Base-by-base conservation (phyloP, 768 basidiomycete genomes). In the Collybia sp. region DNA sequence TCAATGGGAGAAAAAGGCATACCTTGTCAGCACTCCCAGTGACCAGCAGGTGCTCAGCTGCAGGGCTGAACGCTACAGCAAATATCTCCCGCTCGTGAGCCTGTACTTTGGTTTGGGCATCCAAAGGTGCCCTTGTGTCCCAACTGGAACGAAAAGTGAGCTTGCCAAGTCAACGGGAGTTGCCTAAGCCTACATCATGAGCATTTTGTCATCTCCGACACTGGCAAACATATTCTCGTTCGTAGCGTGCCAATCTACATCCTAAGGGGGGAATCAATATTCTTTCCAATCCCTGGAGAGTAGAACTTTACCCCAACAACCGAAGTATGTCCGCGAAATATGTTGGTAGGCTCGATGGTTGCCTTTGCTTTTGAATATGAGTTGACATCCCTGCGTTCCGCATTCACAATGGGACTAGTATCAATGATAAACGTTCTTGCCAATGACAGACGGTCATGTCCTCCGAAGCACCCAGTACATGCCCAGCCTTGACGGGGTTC, bases 21-120 rank as follows among this genome's bases (percentile, higher is more conserved):
- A 93, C 93, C 74, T 95, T 91, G 70, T 99, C 96, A 12, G 89
- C 85, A 43, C 93, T 93, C 4, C 91, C 95, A 0, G 95, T 98
- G 11, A 98, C 69, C 4, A 97, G 64, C 9, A 97, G 76, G 56
- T 85, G 78, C 41, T 88, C 83, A 37, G 70, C 75, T 17, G 82
- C 82, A 6, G 93, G 95, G 43, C 86, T 93, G 66, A 93, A 98
- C 1, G 93, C 79, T 16, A 97, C 88, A 2, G 90, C 76, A 46
- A 98, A 81, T 53, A 99, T 90, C 65, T 95, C 95, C 34, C 85
- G 77, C 12, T 88, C 85, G 58, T 98, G 95, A 0, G 91, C 95
- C 60, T 93, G 82, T 12, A 91, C 67, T 57, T 84, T 80, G 0
- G 77, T 72, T 12, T 73, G 76, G 1, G 93, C 82, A 50, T 88